Base-by-base conservation (phyloP, 2,329 filamentous ascomycete species). In the Apiospora marii region DNA sequence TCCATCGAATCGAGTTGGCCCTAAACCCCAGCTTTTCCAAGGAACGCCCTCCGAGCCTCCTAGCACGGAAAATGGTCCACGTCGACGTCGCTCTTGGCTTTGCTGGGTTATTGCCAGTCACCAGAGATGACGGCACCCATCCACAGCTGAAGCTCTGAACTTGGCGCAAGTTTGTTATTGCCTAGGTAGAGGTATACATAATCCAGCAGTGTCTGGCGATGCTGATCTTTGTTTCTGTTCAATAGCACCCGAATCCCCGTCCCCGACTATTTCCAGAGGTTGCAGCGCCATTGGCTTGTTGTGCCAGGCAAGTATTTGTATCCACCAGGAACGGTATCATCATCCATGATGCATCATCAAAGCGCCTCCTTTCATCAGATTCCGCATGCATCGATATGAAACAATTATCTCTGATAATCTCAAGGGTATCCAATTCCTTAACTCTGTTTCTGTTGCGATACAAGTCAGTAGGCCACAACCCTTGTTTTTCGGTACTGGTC, bases 21-120 rank as follows among this genome's bases (percentile, higher is more conserved):
- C 51, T 30, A 16, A 58, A 58, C 51, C 53, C 53, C 53, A n/a
- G 53, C 53, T 61, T 61, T 61, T 37, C 53, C 53, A 61, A 61
- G 53, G 53, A 61, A 61, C 19, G 53, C 53, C 12, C 27, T 58
- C 13, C 13, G 6, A 8, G 46, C 19, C 19, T 34, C 4, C 27
- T 30, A 30, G 27, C 27, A 30, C 27, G 48, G 24, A 34, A 19
- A 10, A 27, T 19, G 51, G 27, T 22, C 51, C 51, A 34, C 51
- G 51, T 49, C 46, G 8, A 49, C 46, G 5, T 48, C 24, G 14
- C 14, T 30, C 51, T 58, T 34, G 51, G 16, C 51, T 58, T 16
- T 34, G 53, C 46, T 48, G 46, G 46, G 19, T 22, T 48, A 16
- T 5, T 49, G 46, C 46, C 46, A n/a, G 46, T 49, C 46, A 49